Evolutionary conservation across 441 rosid species (phyloP).

Genomic region (Pelargonium exstipulatum): DNA sequence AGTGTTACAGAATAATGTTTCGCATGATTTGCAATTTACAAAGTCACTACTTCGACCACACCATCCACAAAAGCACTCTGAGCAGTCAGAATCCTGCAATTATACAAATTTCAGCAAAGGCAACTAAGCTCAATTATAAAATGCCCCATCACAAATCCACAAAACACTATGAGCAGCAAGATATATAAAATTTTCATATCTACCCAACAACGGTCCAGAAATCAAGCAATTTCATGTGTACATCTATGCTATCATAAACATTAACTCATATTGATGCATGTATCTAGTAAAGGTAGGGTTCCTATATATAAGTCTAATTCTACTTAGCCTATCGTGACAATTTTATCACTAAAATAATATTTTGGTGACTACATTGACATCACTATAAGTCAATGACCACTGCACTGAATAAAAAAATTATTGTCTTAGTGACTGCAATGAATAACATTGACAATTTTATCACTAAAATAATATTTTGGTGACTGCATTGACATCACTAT

Average conservation of each 20-base stretch:
- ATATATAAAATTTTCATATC: neutral
- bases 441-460: neutral
- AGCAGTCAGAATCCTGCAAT: slow-evolving; percentile 61
- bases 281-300: neutral
- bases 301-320: neutral
- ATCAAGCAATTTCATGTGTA: neutral
- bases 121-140: neutral
- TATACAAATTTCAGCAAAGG: slow-evolving; percentile 18
- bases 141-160: neutral
- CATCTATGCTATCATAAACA: neutral
- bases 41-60: slow-evolving; percentile 72
- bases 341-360: neutral
- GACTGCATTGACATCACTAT: too few relatives aligned
- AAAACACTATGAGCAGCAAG: slow-evolving; percentile 6
- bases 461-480: neutral
- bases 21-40: slow-evolving; percentile 77
- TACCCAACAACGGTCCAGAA: neutral
- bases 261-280: neutral
- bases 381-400: too few relatives aligned
- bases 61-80: slow-evolving; percentile 85
- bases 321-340: neutral
- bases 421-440: neutral
- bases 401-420: too few relatives aligned
- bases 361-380: too few relatives aligned
- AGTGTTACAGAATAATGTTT: slow-evolving; percentile 56